Evolutionary conservation across 192 early-diverging fungal species (phyloP).

Genomic region (Pilaira anomala): DNA sequence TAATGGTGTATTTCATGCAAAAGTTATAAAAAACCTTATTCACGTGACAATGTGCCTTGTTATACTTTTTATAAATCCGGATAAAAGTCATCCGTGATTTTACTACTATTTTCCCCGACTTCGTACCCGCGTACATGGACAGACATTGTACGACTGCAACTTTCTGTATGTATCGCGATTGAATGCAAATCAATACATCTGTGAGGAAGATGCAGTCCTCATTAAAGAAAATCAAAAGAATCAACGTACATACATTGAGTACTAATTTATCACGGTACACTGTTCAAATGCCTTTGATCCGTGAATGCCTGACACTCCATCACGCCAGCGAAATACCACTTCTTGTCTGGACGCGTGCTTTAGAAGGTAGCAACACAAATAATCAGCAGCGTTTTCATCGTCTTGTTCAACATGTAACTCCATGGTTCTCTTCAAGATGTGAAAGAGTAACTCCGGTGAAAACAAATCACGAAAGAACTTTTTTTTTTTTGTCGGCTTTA

Average conservation of each 20-base stretch:
- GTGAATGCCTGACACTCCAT: constrained; percentile 10
- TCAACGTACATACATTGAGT: neutral
- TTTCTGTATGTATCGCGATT: no score
- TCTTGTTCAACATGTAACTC: constrained; percentile 8
- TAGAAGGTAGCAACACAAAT: constrained; percentile 8
- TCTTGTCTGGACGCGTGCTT: constrained; percentile 1
- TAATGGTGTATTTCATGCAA: no score
- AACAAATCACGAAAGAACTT: constrained; percentile 11
- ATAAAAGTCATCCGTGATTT: no score
- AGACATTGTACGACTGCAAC: no score
- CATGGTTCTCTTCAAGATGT: constrained; percentile 12
- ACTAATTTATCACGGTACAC: constrained; percentile 8
- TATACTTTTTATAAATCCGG: no score
- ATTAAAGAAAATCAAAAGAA: constrained; percentile 4
- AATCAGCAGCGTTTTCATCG: constrained; percentile 4
- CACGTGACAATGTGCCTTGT: no score
- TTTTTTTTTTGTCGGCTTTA: constrained; percentile 3
- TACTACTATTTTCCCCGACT: no score
- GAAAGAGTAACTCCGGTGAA: constrained; percentile 3
- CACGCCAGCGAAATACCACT: constrained; percentile 4
- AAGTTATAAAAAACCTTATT: no score
- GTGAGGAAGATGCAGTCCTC: neutral
- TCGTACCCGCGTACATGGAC: no score
- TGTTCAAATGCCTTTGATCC: constrained; percentile 13
- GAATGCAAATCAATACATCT: no score